Conservation (phyloP, 768 basidiomycete genomes). For the Leccinum variicolor region DNA sequence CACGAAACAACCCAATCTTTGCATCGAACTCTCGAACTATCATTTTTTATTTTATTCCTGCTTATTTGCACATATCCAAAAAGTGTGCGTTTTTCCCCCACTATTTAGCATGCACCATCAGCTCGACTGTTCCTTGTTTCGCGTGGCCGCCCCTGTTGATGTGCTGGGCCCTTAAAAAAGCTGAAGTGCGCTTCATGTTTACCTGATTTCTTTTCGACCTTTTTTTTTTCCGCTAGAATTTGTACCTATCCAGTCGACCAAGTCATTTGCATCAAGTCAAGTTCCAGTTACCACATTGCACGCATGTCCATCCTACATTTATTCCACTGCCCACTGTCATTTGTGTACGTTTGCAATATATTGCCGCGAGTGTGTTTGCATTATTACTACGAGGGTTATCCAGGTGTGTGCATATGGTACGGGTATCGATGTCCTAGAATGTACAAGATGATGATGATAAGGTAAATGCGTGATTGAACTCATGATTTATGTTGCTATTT, state of each 20-base stretch:
- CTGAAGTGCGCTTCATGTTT: conserved; percentile 29
- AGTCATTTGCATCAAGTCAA: conserved; percentile 26
- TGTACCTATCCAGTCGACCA: conserved; percentile 21
- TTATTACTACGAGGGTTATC: conserved; percentile 5
- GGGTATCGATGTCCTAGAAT: conserved; percentile 22
- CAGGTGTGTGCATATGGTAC: conserved; percentile 1
- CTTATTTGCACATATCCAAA: conserved; percentile 34
- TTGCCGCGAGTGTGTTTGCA: conserved; percentile 22
- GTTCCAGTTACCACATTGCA: conserved; percentile 20
- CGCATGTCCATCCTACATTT: conserved; percentile 24
- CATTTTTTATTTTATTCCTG: conserved; percentile 31
- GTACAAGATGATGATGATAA: conserved; percentile 17
- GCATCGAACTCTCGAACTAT: conserved; percentile 31
- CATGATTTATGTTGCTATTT: conserved; percentile 13
- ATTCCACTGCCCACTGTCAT: conserved; percentile 26
- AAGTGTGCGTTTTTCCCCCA: conserved; percentile 21
- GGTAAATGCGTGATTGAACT: conserved; percentile 7
- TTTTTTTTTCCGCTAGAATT: conserved; percentile 21
- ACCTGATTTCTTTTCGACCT: conserved; percentile 9
- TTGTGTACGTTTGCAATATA: conserved; percentile 30
- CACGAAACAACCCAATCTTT: conserved; percentile 29
- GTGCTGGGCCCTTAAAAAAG: conserved; percentile 20
- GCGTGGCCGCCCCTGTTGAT: conserved; percentile 11
- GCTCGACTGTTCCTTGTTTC: conserved; percentile 20
- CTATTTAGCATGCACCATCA: conserved; percentile 29